Conservation (phyloP, 2,329 filamentous ascomycete species). For the Phyllosticta citribraziliensis region DNA sequence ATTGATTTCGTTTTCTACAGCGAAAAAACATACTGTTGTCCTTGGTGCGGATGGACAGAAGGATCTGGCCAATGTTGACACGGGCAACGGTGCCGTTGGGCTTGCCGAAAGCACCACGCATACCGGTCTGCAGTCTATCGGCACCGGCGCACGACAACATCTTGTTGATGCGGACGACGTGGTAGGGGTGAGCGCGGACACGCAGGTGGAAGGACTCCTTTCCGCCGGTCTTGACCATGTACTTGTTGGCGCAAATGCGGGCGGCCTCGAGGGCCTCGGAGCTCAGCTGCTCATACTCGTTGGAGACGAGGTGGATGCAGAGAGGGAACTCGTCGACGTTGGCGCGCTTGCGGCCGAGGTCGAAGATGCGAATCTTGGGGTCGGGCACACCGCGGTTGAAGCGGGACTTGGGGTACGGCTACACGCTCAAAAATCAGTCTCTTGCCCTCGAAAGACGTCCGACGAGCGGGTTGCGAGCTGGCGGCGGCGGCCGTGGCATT, state of each 20-base stretch:
- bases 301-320: conserved; percentile 95
- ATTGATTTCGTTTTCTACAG: not conserved
- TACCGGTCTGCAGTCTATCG: conserved; percentile 99
- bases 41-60: conserved; percentile 94
- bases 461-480: not conserved
- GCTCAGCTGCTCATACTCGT: conserved; percentile 99
- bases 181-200: conserved; percentile 90
- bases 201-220: conserved; percentile 65
- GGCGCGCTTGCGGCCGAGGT: conserved; percentile 96
- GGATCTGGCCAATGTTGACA: conserved; percentile 99
- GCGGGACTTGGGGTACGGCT: conserved; percentile 98
- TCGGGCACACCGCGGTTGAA: conserved; percentile 98
- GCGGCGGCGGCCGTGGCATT: not conserved
- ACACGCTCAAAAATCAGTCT: conserved; percentile 11
- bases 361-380: conserved; percentile 88
- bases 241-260: conserved; percentile 99
- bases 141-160: conserved; percentile 99
- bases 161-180: conserved; percentile 99
- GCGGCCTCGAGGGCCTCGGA: conserved; percentile 99
- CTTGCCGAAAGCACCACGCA: conserved; percentile 99
- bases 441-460: not conserved
- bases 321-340: conserved; percentile 99
- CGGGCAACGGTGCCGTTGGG: conserved; percentile 97
- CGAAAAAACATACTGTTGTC: conserved; percentile 46
- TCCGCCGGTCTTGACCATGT: conserved; percentile 59